These are phyloP conservation scores for Pseudozyma sp. DNA, from an alignment of 1,284 basidiomycete species.

Conservation along the genomic window DNA sequence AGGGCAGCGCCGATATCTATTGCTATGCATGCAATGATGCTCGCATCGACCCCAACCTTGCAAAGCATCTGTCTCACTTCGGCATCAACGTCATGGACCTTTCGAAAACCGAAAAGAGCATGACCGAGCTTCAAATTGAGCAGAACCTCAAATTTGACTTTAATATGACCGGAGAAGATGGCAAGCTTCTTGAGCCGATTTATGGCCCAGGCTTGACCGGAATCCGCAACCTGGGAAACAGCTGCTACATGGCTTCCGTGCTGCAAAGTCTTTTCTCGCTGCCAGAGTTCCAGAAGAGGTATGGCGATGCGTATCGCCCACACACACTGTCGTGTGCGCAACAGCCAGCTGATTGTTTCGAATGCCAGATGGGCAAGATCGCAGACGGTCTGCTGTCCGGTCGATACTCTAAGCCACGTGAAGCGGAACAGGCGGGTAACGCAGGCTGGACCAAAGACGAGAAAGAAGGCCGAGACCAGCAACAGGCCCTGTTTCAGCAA, in stretches of 20 bases:
- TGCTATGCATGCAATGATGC: conserved; percentile 94
- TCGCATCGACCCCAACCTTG: conserved; percentile 82
- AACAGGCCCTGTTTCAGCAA: conserved; percentile 77
- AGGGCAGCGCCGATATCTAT: conserved; percentile 92
- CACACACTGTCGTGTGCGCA: conserved; percentile 80
- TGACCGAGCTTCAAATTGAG: conserved; percentile 97
- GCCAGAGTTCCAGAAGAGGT: conserved; percentile 81
- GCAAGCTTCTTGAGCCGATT: conserved; percentile 85
- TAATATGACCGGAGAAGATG: conserved; percentile 89
- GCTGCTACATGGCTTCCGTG: conserved; percentile 97
- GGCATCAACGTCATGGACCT: conserved; percentile 87
- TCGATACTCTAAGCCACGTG: conserved; percentile 81
- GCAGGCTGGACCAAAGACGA: conserved; percentile 13
- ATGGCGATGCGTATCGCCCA: conserved; percentile 73
- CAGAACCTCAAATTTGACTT: conserved; percentile 97
- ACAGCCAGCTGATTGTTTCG: conserved; percentile 83
- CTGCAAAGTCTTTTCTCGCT: conserved; percentile 88
- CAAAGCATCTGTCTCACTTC: conserved; percentile 81
- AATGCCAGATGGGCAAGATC: conserved; percentile 94
- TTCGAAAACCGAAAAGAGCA: conserved; percentile 94
- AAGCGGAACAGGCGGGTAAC: conserved; percentile 12
- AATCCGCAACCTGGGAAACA: conserved; percentile 92
- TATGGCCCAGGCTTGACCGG: conserved; percentile 92
- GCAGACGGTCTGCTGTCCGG: conserved; percentile 93
- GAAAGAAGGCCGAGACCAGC: conserved; percentile 13